Evolutionary conservation across 2,329 filamentous ascomycete species (phyloP), one percentile per base, ranked within the genome.

Genomic region (Penicillium crustosum): DNA sequence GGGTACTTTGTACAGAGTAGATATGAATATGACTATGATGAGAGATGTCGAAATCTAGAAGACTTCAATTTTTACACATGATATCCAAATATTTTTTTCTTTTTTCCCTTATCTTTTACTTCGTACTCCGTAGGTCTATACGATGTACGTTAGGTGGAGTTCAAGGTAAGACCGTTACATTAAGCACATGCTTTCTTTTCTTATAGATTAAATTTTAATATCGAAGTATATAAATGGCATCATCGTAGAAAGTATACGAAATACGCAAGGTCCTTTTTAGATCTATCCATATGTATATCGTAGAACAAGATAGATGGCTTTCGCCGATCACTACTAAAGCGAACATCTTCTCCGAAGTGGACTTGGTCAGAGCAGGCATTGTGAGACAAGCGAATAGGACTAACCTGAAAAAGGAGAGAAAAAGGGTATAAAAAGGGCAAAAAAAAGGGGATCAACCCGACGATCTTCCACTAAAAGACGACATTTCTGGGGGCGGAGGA

Each of bases 301-400:
- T 33, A 33, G 31, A 33, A 6, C 31, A 13, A 33, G 12, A 33
- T 33, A 33, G 31, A 33, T 35, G 33, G 33, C 1, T 6, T 10
- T 44, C 45, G 61, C 7, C 48, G 61, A 66, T 65, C 61, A 31
- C 51, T 65, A 45, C 62, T 48, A 8, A 56, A 61, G 27, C 23
- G 25, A 55, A 44, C 35, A 19, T n/a, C 13, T 52, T 25, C 58
- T 61, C 55, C 63, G 61, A 55, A 21, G 43, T 43, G 36, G n/a
- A 31, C 10, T 38, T 25, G 19, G 38, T 17, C 31, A 17, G 4
- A 19, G n/a, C 17, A 19, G 10, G 10, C 19, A 19, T 44, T 27
- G 1, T 45, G 27, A 45, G 27, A 45, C n/a, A 45, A 31, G 15
- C 9, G 3, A 29, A 44, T 29, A 3, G 6, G 23, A 10, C 41